These are phyloP conservation scores for Curvularia lunata DNA, from an alignment of 2,329 filamentous ascomycete genomes.

Conservation along the genomic window DNA sequence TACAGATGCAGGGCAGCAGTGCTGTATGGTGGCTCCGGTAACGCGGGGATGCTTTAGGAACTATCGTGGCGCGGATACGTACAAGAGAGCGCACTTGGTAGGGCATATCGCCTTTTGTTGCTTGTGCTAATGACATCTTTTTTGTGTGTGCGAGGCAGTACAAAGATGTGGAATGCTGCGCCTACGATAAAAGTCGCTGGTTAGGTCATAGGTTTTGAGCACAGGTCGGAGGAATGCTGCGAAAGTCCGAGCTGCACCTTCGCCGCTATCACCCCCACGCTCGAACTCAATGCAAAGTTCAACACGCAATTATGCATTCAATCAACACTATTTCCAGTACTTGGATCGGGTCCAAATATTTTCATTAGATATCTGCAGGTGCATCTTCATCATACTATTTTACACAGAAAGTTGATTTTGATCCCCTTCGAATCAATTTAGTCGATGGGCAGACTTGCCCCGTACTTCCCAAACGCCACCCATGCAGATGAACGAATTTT, in stretches of 20 bases:
- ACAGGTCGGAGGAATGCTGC: conserved; percentile 35
- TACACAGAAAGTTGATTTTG: conserved; percentile 1
- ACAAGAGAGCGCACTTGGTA: conserved; percentile 51
- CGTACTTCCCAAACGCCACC: conserved; percentile 13
- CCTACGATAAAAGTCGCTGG: conserved; percentile 43
- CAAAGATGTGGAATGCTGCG: conserved; percentile 32
- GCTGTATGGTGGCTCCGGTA: neutral
- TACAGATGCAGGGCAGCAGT: conserved; percentile 1
- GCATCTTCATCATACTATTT: neutral
- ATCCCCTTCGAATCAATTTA: conserved; percentile 1
- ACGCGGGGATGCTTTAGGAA: conserved; percentile 3
- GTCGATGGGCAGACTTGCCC: conserved; percentile 7
- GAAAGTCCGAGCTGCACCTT: conserved; percentile 35
- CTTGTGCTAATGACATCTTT: conserved; percentile 46
- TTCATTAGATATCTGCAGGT: conserved; percentile 1
- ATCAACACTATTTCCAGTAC: neutral
- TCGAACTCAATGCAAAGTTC: neutral
- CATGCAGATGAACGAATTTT: conserved; percentile 14
- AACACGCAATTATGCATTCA: neutral
- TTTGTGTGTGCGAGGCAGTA: conserved; percentile 10
- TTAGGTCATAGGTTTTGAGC: conserved; percentile 43
- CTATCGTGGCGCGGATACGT: conserved; percentile 25
- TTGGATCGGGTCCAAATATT: neutral
- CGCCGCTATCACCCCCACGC: neutral
- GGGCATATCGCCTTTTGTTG: conserved; percentile 45